A percentile compares a stretch with the other conserved stretches of the same genome.
These are phyloP conservation scores for Cyberlindnera galapagoensis DNA, from an alignment of 805 yeast species.

Conservation along the genomic window DNA sequence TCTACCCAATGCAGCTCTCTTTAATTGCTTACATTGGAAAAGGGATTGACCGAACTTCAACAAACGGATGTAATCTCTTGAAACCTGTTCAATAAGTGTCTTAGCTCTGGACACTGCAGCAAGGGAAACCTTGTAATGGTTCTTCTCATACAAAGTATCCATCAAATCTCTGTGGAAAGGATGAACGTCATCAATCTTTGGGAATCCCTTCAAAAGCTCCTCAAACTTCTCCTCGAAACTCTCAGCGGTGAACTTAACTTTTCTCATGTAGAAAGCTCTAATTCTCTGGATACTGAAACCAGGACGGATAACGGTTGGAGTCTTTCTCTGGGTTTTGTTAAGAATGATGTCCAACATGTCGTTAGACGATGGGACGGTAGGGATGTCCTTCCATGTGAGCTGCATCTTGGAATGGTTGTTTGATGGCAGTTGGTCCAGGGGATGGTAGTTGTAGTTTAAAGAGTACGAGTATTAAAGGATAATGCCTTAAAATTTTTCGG, in stretches of 20 bases:
- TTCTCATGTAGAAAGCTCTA: conserved; percentile 96
- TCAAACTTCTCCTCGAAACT: conserved; percentile 91
- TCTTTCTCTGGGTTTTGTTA: conserved; percentile 96
- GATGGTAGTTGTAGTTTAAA: neutral
- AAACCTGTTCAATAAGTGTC: conserved; percentile 88
- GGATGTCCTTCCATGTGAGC: conserved; percentile 97
- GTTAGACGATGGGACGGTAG: conserved; percentile 86
- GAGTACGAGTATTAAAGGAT: neutral
- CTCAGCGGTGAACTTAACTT: conserved; percentile 92
- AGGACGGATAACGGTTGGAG: conserved; percentile 97
- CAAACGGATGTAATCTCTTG: conserved; percentile 91
- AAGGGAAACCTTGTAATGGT: conserved; percentile 93
- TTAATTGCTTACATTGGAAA: conserved; percentile 97
- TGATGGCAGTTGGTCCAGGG: too few relatives aligned
- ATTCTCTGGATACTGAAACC: conserved; percentile 96
- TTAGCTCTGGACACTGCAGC: conserved; percentile 94
- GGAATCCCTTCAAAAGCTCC: conserved; percentile 82
- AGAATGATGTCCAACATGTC: conserved; percentile 95
- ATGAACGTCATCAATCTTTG: conserved; percentile 94
- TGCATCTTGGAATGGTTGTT: conserved; percentile 70
- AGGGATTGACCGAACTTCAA: conserved; percentile 96
- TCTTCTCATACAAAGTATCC: conserved; percentile 97
- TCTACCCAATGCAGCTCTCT: conserved; percentile 98
- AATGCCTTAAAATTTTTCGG: conserved; percentile 7
- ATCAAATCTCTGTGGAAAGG: conserved; percentile 97